Evolutionary conservation across 176 grass and related monocot genomes (phyloP).

Genomic region (Oryza longistaminata): DNA sequence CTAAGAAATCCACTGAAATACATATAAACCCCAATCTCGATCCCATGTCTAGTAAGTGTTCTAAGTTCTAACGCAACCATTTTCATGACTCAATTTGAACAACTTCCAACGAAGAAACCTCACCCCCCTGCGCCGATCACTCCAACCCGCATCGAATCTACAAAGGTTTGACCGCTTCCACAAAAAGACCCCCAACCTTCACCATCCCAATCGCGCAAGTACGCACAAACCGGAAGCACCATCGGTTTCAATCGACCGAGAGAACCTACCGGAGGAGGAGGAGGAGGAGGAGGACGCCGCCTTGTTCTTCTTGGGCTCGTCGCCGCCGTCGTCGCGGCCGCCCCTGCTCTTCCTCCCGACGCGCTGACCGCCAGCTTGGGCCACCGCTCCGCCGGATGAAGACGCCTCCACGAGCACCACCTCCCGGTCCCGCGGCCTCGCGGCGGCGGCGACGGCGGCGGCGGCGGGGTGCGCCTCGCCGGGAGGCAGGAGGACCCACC

Average conservation of each 20-base stretch:
- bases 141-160: slow-evolving; percentile 32
- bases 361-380: slow-evolving; percentile 49
- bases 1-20: neutral
- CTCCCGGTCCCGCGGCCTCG: slow-evolving; percentile 2
- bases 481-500: slow-evolving; percentile 36
- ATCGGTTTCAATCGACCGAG: neutral
- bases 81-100: neutral
- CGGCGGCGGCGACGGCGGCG: slow-evolving; percentile 26
- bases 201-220: neutral
- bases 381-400: slow-evolving; percentile 28
- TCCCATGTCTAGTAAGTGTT: neutral
- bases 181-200: slow-evolving; percentile 2
- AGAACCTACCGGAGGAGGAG: slow-evolving; percentile 43
- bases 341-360: slow-evolving; percentile 60
- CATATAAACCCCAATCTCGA: neutral
- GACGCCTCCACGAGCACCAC: neutral
- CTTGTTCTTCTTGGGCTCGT: slow-evolving; percentile 42
- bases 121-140: neutral
- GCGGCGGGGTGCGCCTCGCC: slow-evolving; percentile 19
- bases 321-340: slow-evolving; percentile 39
- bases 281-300: slow-evolving; percentile 24
- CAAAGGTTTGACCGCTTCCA: neutral
- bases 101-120: neutral
- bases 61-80: neutral
- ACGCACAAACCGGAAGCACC: neutral